Base-by-base conservation (phyloP, 306 rosid species). In the Crataegus laevigata region DNA sequence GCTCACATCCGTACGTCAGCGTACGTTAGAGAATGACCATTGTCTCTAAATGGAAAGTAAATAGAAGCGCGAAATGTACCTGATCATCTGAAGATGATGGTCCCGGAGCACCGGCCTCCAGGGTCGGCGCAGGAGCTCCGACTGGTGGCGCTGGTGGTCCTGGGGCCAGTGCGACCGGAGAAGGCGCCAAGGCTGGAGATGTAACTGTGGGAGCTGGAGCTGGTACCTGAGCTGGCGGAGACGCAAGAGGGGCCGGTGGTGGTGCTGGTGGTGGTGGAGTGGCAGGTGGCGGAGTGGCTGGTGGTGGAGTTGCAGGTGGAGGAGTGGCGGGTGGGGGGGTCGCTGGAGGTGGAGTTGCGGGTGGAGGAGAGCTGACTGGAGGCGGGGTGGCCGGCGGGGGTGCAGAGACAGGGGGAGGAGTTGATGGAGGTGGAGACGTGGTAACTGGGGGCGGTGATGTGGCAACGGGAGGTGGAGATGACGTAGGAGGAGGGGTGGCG, bases 121-220 rank as follows among this genome's bases (percentile, higher is more conserved):
- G 79, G 59, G 86, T 69, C 3, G 98, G 97, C 42, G 84, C 88
- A 2, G 98, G 97, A 30, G 97, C 94, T 26, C 62, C 88, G 1
- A 62, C 34, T 1, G 91, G 80, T 0, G 94, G 83, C 1, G 82
- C 75, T 0, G 96, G 85, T 1, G 89, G 78, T 71, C 84, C 74
- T 1, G 84, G 84, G 3, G 76, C 65, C 52, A 52, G 77, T 6
- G 71, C 75, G 1, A 60, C 57, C 0, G 88, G 88, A 17, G 88
- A 69, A 22, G 89, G 91, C 13, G 94, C 84, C 0, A 85, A 85
- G 28, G 92, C 80, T 0, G 89, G 88, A 74, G 91, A 82, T 3
- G 55, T 80, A 30, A 9, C 21, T 62, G 79, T 73, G 2, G 97
- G 94, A 47, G 98, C 77, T 4, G 87, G 85, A 14, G 90, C 84